Evolutionary conservation across 345 rosid species (phyloP).

Genomic region (Sisymbrium irio): DNA sequence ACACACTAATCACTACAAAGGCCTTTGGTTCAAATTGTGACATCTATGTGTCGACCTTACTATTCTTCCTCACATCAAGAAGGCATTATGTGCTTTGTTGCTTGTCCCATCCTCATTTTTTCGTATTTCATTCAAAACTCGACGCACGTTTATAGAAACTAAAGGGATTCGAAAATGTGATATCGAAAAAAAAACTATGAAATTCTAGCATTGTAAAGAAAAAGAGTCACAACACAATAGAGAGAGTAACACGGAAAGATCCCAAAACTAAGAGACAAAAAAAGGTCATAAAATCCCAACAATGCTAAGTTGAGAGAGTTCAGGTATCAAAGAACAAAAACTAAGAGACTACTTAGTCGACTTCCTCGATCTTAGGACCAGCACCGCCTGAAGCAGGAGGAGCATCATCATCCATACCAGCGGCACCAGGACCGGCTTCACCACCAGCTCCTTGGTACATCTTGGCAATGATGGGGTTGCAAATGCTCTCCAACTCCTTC

Average conservation of each 20-base stretch:
- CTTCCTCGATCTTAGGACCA: slow-evolving; percentile 66
- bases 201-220: no score
- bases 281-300: background rate
- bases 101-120: no score
- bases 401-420: slow-evolving; percentile 8
- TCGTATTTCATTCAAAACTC: no score
- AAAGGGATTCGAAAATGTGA: no score
- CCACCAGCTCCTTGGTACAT: slow-evolving; percentile 38
- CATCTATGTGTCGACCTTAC: no score
- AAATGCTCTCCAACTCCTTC: slow-evolving; percentile 46
- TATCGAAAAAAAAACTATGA: no score
- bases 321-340: background rate
- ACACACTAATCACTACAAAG: no score
- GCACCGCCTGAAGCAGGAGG: slow-evolving; percentile 33
- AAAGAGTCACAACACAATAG: no score
- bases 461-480: slow-evolving; percentile 49
- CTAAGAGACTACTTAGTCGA: slow-evolving; percentile 34
- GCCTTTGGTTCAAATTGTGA: no score
- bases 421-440: background rate
- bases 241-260: background rate
- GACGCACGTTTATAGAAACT: no score
- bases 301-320: background rate
- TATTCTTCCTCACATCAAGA: background rate
- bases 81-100: background rate
- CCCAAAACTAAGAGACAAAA: background rate